Evolutionary conservation across 1,139 yeast species (phyloP).

Genomic region (Suhomyces atakaporum): DNA sequence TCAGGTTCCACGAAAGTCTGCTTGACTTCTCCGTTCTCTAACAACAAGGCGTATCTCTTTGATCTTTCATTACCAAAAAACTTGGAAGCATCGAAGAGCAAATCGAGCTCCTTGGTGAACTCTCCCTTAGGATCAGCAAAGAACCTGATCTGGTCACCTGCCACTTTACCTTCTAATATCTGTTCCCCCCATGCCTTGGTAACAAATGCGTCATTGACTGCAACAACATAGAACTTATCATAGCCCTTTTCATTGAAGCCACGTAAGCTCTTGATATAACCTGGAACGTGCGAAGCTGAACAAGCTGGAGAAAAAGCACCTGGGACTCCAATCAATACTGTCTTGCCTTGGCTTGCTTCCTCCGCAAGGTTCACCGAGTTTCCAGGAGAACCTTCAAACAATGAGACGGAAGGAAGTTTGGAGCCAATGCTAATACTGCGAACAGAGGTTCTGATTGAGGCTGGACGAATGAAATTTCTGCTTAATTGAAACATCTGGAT

Average conservation of each 20-base stretch:
- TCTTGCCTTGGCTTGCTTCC: slow-evolving; percentile 53
- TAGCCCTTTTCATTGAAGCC: slow-evolving; percentile 68
- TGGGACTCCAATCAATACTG: slow-evolving; percentile 78
- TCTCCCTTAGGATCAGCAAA: slow-evolving; percentile 79
- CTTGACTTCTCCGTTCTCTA: slow-evolving; percentile 70
- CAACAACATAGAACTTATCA: slow-evolving; percentile 59
- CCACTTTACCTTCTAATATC: slow-evolving; percentile 34
- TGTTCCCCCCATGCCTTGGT: slow-evolving; percentile 74
- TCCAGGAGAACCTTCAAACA: slow-evolving; percentile 71
- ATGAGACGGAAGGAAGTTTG: slow-evolving; percentile 54
- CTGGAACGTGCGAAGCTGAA: slow-evolving; percentile 77
- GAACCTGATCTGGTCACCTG: slow-evolving; percentile 48
- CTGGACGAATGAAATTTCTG: slow-evolving; percentile 2
- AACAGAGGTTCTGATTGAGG: slow-evolving; percentile 9
- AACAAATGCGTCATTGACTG: slow-evolving; percentile 87
- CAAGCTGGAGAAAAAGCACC: slow-evolving; percentile 93
- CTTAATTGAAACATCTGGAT: slow-evolving; percentile 9
- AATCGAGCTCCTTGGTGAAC: slow-evolving; percentile 64
- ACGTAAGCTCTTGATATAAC: slow-evolving; percentile 55
- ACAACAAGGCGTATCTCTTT: slow-evolving; percentile 73
- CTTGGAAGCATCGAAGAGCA: slow-evolving; percentile 37
- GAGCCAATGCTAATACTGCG: slow-evolving; percentile 53
- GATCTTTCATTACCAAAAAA: slow-evolving; percentile 51
- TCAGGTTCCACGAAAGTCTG: slow-evolving; percentile 79
- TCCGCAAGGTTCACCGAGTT: slow-evolving; percentile 61